Base-by-base conservation (phyloP, 345 rosid species). In the Gossypium ekmanianum region DNA sequence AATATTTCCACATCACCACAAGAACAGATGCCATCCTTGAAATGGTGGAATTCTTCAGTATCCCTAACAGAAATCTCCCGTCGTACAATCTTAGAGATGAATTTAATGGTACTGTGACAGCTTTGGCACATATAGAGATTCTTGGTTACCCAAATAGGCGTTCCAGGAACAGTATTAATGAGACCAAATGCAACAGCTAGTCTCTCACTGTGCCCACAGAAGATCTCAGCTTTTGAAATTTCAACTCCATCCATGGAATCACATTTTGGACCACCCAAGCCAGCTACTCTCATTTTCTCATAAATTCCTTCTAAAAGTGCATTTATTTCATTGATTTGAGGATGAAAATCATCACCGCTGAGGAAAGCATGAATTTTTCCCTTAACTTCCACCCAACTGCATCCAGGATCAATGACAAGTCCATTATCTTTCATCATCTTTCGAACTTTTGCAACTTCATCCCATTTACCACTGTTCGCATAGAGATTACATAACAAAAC, bases 191-290 rank as follows among this genome's bases (percentile, higher is more conserved):
- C 94, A 77, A 93, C 81, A 0, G 92, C 98, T 79, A 82, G 76
- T 61, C 88, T 88, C 87, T 93, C 98, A 79, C 98, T 93, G 65
- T 91, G 98, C 62, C 92, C 92, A 71, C 96, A 91, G 75, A 93
- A 87, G 29, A 91, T 85, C 74, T 91, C 91, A 72, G 89, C 90
- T 79, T 87, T 86, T 52, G 94, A 89, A 71, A 80, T 77, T 71
- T 91, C 92, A 62, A 73, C 79, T 73, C 90, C 85, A 72, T 83
- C 83, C 52, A 61, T 74, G 14, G 75, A 83, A 61, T 77, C 78
- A 29, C 68, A 55, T 61, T 84, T 89, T 18, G 81, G 79, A 75
- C 73, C 78, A 61, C 51, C 76, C 68, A 78, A 61, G 29, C 86
- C 88, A 57, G 45, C 82, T 14, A 81, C 79, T 65, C 80, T 79